phyloP scores from a whole-genome alignment of 2,329 filamentous ascomycete species.

The Neofusicoccum umdonicola region DNA sequence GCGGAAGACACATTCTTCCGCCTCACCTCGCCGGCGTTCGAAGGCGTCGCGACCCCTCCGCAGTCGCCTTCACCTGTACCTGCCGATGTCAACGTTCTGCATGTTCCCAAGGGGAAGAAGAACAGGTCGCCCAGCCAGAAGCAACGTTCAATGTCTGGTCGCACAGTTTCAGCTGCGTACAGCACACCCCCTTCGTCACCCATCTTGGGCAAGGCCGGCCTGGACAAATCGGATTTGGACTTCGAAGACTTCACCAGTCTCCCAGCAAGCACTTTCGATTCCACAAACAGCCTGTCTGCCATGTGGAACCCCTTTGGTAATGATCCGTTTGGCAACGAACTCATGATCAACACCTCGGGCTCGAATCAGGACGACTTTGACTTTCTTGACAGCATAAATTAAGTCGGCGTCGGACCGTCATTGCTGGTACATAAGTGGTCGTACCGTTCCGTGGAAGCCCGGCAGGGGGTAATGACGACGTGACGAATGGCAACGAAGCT shows the following conservation, averaged over 20 bases:
- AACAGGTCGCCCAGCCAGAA: background rate
- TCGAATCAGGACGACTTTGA: slow-evolving; percentile 1
- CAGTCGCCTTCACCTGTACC: slow-evolving; percentile 35
- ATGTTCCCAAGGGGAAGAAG: slow-evolving; percentile 12
- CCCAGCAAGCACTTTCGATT: background rate
- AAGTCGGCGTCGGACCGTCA: background rate
- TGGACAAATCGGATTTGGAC: slow-evolving; percentile 1
- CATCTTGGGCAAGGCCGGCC: background rate
- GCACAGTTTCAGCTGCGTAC: slow-evolving; percentile 31
- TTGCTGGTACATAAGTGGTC: background rate
- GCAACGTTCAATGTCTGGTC: slow-evolving; percentile 6
- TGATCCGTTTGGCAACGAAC: slow-evolving; percentile 8
- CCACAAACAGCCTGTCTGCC: background rate
- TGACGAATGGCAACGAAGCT: slow-evolving; percentile 11
- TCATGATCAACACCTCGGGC: slow-evolving; percentile 11
- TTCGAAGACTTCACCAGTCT: slow-evolving; percentile 9
- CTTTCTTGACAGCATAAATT: slow-evolving; percentile 4
- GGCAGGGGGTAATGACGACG: slow-evolving; percentile 2
- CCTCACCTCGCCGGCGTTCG: slow-evolving; percentile 28
- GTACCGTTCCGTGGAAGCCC: background rate
- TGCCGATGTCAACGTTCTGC: slow-evolving; percentile 20
- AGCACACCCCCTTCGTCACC: slow-evolving; percentile 39
- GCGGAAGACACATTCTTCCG: slow-evolving; percentile 32
- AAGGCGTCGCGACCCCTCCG: slow-evolving; percentile 33
- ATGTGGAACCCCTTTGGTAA: slow-evolving; percentile 9